Evolutionary conservation across 306 rosid genomes (phyloP).

Genomic region (Fragaria ananassa): DNA sequence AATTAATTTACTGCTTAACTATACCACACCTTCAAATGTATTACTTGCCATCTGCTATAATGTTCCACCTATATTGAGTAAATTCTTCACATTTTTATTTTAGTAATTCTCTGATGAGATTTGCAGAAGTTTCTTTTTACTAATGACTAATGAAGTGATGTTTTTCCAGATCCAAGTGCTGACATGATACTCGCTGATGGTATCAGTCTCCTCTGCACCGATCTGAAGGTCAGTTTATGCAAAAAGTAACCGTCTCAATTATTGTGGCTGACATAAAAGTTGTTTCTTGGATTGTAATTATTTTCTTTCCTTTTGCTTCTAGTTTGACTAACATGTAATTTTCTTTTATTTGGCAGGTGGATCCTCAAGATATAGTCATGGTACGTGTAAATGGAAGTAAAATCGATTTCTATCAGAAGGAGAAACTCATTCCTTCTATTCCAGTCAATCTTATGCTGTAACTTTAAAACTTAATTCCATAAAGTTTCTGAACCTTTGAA

Average conservation of each 20-base stretch:
- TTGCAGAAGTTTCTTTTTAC: conserved; percentile 14
- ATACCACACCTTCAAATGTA: background rate
- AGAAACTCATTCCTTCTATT: background rate
- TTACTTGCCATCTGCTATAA: background rate
- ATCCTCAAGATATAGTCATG: conserved; percentile 98
- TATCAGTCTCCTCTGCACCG: conserved; percentile 85
- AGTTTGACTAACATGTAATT: conserved; percentile 23
- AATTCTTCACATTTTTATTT: background rate
- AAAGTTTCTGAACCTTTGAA: background rate
- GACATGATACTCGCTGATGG: conserved; percentile 96
- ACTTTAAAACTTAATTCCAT: background rate
- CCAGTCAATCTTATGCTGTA: background rate
- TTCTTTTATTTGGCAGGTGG: conserved; percentile 65
- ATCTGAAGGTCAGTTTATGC: conserved; percentile 63
- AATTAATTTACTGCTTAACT: background rate
- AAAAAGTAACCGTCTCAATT: conserved; percentile 11
- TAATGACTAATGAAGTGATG: conserved; percentile 28
- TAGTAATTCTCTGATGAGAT: background rate
- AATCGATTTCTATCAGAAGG: background rate
- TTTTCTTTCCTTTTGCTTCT: background rate
- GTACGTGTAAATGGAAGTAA: conserved; percentile 41
- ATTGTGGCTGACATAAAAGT: background rate
- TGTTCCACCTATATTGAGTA: background rate
- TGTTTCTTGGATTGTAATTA: background rate
- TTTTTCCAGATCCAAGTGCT: conserved; percentile 58